Conservation (phyloP, 139 green algal species). For the Parachlorella kessleri region DNA sequence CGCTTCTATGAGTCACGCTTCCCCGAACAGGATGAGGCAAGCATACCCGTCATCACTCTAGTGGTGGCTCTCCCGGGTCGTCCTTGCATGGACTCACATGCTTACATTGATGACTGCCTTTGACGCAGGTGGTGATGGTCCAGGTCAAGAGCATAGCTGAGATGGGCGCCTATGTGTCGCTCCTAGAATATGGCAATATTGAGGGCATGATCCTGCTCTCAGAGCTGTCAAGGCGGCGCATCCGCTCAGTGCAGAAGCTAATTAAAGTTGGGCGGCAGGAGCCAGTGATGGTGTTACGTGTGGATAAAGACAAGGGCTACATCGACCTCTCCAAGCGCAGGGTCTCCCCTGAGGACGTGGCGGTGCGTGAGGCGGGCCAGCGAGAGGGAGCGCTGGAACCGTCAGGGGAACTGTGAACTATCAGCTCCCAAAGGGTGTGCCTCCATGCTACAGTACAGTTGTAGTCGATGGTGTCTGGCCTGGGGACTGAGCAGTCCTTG, state of each 20-base stretch:
- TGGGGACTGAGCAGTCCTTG: too few relatives aligned
- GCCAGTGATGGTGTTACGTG: conserved; percentile 99
- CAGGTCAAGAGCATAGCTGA: conserved; percentile 95
- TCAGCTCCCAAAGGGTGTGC: too few relatives aligned
- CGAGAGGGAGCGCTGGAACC: too few relatives aligned
- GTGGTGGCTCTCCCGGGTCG: too few relatives aligned
- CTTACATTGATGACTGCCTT: too few relatives aligned
- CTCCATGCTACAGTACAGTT: too few relatives aligned
- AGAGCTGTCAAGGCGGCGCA: conserved; percentile 97
- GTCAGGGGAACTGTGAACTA: too few relatives aligned
- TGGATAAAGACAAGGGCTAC: conserved; percentile 99
- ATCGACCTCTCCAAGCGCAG: conserved; percentile 99
- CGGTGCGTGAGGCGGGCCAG: conserved; percentile 20
- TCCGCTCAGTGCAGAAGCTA: conserved; percentile 98
- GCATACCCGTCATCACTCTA: too few relatives aligned
- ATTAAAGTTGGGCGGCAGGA: conserved; percentile 99
- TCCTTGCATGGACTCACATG: too few relatives aligned
- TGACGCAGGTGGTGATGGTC: conserved; percentile 94
- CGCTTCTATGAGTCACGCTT: conserved; percentile 92
- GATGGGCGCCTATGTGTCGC: conserved; percentile 98
- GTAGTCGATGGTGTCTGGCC: too few relatives aligned
- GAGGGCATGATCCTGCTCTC: conserved; percentile 99
- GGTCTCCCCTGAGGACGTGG: conserved; percentile 94
- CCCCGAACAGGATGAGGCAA: not conserved
- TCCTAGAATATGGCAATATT: conserved; percentile 94